Conservation (phyloP, 306 rosid species). For the Sicyos edulis region DNA sequence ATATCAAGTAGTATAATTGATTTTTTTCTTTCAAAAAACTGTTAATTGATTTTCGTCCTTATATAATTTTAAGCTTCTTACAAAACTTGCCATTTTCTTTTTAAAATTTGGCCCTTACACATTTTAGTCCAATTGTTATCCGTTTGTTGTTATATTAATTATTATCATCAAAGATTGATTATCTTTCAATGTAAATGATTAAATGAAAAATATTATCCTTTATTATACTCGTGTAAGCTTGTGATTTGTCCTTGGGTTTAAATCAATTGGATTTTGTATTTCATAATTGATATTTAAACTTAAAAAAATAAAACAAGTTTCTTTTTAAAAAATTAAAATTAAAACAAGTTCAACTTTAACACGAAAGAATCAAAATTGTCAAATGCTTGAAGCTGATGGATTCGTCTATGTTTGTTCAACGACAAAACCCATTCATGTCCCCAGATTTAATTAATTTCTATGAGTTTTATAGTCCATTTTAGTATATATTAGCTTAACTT, state of each 20-base stretch:
- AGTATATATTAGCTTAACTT: too few species aligned
- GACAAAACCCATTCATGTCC: background rate
- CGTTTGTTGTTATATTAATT: background rate
- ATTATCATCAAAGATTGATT: background rate
- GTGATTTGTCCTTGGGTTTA: background rate
- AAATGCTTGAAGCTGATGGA: background rate
- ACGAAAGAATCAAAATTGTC: background rate
- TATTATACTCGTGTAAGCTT: background rate
- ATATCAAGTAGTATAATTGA: too few species aligned
- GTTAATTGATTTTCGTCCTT: background rate
- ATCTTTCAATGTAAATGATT: background rate
- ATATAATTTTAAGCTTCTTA: background rate
- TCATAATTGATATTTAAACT: background rate
- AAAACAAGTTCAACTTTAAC: slow-evolving; percentile 11
- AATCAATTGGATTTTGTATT: background rate
- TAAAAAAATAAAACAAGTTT: too few species aligned
- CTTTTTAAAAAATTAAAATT: too few species aligned
- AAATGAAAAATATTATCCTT: background rate
- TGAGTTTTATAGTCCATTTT: background rate
- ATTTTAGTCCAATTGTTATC: background rate
- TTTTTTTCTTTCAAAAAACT: too few species aligned
- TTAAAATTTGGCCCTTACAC: background rate
- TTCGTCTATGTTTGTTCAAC: slow-evolving; percentile 13
- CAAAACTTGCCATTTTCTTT: background rate
- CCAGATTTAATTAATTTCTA: background rate